Conservation (phyloP, 768 basidiomycete genomes). For the Mycena alexandri region DNA sequence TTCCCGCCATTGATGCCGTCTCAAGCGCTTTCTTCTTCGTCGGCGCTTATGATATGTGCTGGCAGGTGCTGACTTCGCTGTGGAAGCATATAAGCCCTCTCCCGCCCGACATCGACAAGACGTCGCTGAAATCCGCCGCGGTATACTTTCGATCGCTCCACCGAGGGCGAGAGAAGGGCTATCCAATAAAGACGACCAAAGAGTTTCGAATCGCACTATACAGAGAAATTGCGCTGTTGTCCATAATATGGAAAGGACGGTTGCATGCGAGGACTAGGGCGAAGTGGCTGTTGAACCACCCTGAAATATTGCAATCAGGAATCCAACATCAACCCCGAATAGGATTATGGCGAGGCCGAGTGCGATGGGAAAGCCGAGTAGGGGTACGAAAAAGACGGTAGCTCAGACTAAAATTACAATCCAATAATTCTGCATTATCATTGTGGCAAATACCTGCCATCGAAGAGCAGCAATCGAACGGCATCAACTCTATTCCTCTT, state of each 20-base stretch:
- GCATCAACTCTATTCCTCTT: constrained; percentile 54
- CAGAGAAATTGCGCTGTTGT: constrained; percentile 47
- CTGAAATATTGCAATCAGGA: too few relatives aligned
- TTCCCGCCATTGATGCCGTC: constrained; percentile 78
- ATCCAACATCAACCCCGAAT: too few relatives aligned
- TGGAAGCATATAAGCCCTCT: constrained; percentile 78
- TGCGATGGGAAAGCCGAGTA: too few relatives aligned
- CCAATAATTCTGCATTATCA: constrained; percentile 15
- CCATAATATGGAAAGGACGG: constrained; percentile 24
- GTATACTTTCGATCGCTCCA: constrained; percentile 61
- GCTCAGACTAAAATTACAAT: constrained; percentile 3
- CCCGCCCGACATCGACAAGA: constrained; percentile 60
- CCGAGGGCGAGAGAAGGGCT: constrained; percentile 34
- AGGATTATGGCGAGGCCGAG: too few relatives aligned
- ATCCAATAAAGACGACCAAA: constrained; percentile 43
- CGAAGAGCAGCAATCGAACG: constrained; percentile 78
- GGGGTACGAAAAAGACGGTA: too few relatives aligned
- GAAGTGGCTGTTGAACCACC: too few relatives aligned
- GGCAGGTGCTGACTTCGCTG: constrained; percentile 65
- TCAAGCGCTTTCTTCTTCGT: constrained; percentile 74
- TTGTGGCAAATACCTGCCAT: constrained; percentile 62
- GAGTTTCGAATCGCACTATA: constrained; percentile 52
- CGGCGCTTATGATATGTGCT: constrained; percentile 65
- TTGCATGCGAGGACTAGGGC: not conserved
- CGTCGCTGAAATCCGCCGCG: constrained; percentile 61